phyloP scores from a whole-genome alignment of 306 rosid genomes.

The Corylus heterophylla region DNA sequence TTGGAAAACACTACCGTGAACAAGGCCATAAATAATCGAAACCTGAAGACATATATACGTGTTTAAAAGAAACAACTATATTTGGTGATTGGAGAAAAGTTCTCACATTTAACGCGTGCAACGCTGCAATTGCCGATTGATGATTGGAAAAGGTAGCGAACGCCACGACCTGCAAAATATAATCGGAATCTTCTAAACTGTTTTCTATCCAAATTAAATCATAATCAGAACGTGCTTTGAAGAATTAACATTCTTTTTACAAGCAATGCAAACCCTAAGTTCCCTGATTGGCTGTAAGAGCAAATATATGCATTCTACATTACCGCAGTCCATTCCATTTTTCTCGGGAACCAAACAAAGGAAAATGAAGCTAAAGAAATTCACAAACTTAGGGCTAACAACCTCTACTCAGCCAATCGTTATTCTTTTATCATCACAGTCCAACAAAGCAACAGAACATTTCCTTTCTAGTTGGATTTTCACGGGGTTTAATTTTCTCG shows the following conservation, averaged over 20 bases:
- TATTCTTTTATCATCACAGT: not conserved
- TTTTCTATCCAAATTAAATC: constrained; percentile 1
- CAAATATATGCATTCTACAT: not conserved
- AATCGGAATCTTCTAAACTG: not conserved
- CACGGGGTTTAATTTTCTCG: not conserved
- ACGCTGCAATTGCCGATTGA: constrained; percentile 76
- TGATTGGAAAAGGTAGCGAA: constrained; percentile 94
- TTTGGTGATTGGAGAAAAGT: not conserved
- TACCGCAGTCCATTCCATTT: not conserved
- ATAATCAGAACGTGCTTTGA: not conserved
- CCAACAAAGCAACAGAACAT: not conserved
- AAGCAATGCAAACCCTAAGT: not conserved
- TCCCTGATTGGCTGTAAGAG: not conserved
- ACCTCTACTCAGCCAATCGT: not conserved
- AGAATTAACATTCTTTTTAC: not conserved
- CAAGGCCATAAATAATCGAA: not conserved
- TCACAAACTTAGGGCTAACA: not conserved
- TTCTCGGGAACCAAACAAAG: not conserved
- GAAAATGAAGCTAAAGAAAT: not conserved
- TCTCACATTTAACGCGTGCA: constrained; percentile 80
- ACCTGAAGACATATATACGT: not conserved
- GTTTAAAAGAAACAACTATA: not conserved
- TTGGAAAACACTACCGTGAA: not conserved
- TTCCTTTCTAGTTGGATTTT: too few relatives aligned
- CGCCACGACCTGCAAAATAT: constrained; percentile 76